A percentile compares a stretch with the other conserved stretches of the same genome.
These are phyloP conservation scores for Geoglossum glabrum DNA, from an alignment of 495 filamentous ascomycete species.

Conservation along the genomic window DNA sequence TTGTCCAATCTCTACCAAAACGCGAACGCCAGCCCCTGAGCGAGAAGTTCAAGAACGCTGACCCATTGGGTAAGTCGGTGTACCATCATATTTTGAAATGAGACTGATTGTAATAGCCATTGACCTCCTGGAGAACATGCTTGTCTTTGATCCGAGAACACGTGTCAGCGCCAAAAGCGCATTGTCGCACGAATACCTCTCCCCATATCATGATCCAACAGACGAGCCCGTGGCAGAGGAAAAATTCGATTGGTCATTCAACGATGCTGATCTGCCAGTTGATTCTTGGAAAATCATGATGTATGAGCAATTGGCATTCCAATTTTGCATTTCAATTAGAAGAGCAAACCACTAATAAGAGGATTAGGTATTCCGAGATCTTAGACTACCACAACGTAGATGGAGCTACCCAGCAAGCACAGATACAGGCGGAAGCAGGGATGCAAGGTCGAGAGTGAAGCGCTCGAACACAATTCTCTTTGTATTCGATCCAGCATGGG, in stretches of 20 bases:
- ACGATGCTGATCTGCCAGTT: slow-evolving; percentile 90
- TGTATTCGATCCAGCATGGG: not conserved
- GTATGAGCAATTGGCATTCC: slow-evolving; percentile 29
- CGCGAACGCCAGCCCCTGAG: slow-evolving; percentile 75
- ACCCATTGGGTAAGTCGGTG: slow-evolving; percentile 53
- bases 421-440: not conserved
- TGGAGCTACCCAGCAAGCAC: slow-evolving; percentile 17
- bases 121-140: slow-evolving; percentile 87
- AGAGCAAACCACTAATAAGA: slow-evolving; percentile 5
- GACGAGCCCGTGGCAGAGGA: slow-evolving; percentile 92
- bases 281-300: slow-evolving; percentile 99
- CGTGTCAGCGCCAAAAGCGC: slow-evolving; percentile 68
- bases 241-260: slow-evolving; percentile 99
- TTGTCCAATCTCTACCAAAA: slow-evolving; percentile 95
- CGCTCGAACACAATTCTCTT: not conserved
- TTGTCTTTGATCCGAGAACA: slow-evolving; percentile 91
- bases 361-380: slow-evolving; percentile 89
- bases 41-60: slow-evolving; percentile 91
- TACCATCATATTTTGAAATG: not conserved
- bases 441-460: not conserved
- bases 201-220: slow-evolving; percentile 90
- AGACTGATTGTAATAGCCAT: slow-evolving; percentile 37
- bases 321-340: not conserved
- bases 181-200: slow-evolving; percentile 78
- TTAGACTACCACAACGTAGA: slow-evolving; percentile 97